Base-by-base conservation (phyloP, 129 eudicot genomes). In the Flaveria bidentis region DNA sequence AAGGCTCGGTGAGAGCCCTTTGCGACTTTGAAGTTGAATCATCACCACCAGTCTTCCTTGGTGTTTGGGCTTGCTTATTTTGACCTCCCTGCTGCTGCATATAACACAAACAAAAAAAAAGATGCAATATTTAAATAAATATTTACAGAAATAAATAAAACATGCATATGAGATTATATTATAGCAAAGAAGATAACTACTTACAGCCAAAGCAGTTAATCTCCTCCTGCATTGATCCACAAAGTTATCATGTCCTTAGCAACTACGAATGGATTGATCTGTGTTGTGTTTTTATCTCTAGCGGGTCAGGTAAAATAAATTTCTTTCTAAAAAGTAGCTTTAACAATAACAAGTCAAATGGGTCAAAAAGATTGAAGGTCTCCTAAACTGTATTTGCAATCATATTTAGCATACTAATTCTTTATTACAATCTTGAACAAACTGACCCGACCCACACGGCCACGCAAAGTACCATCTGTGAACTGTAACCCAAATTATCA, bases 181-280 rank as follows among this genome's bases (percentile, higher is more conserved):
- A 36, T 6, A 36, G 41, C 41, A 36, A 75, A 53, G 55, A 67
- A 50, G 30, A 52, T 28, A 53, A 51, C 57, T 69, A 77, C 96
- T 87, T 87, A 93, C 97, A 73, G 85, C 83, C 45, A 80, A 84
- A 78, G 74, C 82, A 60, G 89, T 83, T 78, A 90, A 78, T 79
- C 96, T 20, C 22, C 22, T 20, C 22, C 22, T 20, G 22, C 22
- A 20, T 20, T 20, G 22, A 20, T 20, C 22, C 22, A 20, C 22
- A 20, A 20, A 20, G 22, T 20, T 20, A 20, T 20, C 22, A 20
- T 20, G 22, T 20, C 22, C 22, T 20, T 20, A 20, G 22, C 22
- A 20, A 20, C 22, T 20, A 20, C 22, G 22, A 20, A 20, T 20
- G 22, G 22, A 20, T 20, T 20, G 22, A 20, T 20, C 22, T 20